Evolutionary conservation across 495 filamentous ascomycete genomes (phyloP).

Genomic region (Alectoria sarmentosa): DNA sequence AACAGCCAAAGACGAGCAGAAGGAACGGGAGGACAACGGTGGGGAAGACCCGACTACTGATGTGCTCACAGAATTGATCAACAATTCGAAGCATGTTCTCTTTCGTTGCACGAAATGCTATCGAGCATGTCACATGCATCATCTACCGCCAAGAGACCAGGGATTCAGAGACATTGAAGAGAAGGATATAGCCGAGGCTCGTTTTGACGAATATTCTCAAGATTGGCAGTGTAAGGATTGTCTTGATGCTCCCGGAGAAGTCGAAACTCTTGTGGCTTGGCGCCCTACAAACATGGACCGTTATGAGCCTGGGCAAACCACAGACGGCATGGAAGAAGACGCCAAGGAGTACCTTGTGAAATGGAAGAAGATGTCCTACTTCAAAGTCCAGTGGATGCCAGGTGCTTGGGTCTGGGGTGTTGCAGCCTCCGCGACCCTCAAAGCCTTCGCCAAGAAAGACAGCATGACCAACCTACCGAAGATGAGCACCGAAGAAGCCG

Average conservation of each 20-base stretch:
- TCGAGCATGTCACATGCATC: constrained; percentile 74
- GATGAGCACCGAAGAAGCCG: constrained; percentile 67
- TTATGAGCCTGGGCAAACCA: constrained; percentile 39
- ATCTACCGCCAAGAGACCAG: constrained; percentile 51
- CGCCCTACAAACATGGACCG: constrained; percentile 51
- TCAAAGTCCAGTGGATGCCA: constrained; percentile 73
- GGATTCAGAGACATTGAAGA: constrained; percentile 38
- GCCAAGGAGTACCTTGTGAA: constrained; percentile 87
- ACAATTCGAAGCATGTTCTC: constrained; percentile 66
- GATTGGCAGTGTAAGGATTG: constrained; percentile 78
- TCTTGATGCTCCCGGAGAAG: constrained; percentile 46
- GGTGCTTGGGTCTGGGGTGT: constrained; percentile 87
- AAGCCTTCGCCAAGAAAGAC: constrained; percentile 64
- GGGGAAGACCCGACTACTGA: constrained; percentile 67
- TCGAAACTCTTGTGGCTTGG: constrained; percentile 79
- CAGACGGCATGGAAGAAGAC: constrained; percentile 56
- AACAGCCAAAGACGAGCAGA: constrained; percentile 73
- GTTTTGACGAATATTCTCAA: constrained; percentile 54
- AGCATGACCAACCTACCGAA: constrained; percentile 54
- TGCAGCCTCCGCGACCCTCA: constrained; percentile 54
- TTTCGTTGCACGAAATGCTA: constrained; percentile 76
- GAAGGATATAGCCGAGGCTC: constrained; percentile 37
- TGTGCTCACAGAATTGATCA: constrained; percentile 56
- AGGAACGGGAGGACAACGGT: constrained; percentile 64
- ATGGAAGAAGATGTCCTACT: constrained; percentile 74